Evolutionary conservation across 108 stramenopile species (phyloP), one percentile per base, ranked within the genome.

Genomic region (Fistulifera solaris): DNA sequence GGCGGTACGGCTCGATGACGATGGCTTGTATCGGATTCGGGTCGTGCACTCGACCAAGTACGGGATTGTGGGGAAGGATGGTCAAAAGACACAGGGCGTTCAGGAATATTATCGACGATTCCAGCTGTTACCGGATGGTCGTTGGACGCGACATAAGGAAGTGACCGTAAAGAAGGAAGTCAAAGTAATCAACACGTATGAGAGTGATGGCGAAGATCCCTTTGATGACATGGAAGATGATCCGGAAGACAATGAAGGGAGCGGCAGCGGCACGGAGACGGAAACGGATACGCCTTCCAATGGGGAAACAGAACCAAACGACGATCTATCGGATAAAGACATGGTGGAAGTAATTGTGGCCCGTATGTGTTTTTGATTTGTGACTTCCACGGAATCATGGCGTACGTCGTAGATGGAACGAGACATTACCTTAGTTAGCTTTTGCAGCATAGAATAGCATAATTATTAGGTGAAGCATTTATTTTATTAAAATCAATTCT

Each of bases 21-120:
- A 55, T 7, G 35, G 56, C 23, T 51, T 54, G 54, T 67, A 61
- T 25, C 66, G 60, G 18, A 40, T 67, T 26, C 50, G 54, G 14
- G 59, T 67, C 14, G 54, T 61, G 52, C 66, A 67, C 27, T 67
- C 66, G n/a, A 67, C 66, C 25, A 55, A 57, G 19, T 40, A 50
- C 56, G 63, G 63, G 24, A 48, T 46, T 21, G 24, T 22, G 24
- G 50, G 40, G 8, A 26, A 61, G 24, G 25, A 61, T 19, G 60
- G 60, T 1, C 38, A 61, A 18, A 44, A 41, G 49, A 52, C 60
- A 3, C 24, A 42, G 2, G 60, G 60, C 8, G 60, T 61, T 23
- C 60, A 61, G 25, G 60, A 61, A 42, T 61, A 61, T 40, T 61
- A 40, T 61, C 49, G 50, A 21, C 49, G 60, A 17, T 61, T 61